Percentiles rank a stretch among this genome's conserved stretches.
Conservation (phyloP, 2,329 filamentous ascomycete species). For the Lachnum nothofagi region DNA sequence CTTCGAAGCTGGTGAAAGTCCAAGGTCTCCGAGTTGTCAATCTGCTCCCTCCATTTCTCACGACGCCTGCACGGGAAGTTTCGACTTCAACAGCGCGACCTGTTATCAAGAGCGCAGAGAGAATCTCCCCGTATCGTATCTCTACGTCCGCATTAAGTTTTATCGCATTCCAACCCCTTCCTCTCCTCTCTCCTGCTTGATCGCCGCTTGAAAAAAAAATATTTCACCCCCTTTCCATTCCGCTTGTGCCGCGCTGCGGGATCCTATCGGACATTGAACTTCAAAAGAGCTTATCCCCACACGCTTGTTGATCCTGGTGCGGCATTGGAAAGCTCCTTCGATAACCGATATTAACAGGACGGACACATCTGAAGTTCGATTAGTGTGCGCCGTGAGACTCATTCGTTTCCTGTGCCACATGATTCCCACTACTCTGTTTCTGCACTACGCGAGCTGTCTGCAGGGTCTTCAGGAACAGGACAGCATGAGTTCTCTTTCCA, state of each 20-base stretch:
- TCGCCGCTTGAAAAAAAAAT: slow-evolving; percentile 5
- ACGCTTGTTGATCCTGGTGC: slow-evolving; percentile 3
- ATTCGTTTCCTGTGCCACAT: background rate
- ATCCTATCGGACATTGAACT: background rate
- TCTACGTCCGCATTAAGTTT: background rate
- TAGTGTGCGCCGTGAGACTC: too few species aligned
- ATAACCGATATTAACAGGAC: slow-evolving; percentile 1
- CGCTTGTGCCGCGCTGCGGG: background rate
- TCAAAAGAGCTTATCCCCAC: slow-evolving; percentile 5
- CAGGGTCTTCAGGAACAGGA: slow-evolving; percentile 4
- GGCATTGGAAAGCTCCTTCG: slow-evolving; percentile 6
- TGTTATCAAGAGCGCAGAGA: too few species aligned
- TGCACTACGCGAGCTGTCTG: background rate
- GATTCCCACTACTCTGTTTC: background rate
- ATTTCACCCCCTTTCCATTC: background rate
- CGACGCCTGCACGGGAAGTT: too few species aligned
- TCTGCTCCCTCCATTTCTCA: too few species aligned
- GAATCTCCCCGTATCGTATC: too few species aligned
- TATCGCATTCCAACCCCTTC: slow-evolving; percentile 2
- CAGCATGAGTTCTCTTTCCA: background rate
- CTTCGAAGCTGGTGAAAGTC: too few species aligned
- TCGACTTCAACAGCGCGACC: too few species aligned
- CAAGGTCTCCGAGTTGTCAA: too few species aligned
- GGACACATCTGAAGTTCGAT: too few species aligned
- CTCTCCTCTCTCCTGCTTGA: slow-evolving; percentile 6